Evolutionary conservation across 805 yeast genomes (phyloP).

Genomic region (Ascoidea tarda): DNA sequence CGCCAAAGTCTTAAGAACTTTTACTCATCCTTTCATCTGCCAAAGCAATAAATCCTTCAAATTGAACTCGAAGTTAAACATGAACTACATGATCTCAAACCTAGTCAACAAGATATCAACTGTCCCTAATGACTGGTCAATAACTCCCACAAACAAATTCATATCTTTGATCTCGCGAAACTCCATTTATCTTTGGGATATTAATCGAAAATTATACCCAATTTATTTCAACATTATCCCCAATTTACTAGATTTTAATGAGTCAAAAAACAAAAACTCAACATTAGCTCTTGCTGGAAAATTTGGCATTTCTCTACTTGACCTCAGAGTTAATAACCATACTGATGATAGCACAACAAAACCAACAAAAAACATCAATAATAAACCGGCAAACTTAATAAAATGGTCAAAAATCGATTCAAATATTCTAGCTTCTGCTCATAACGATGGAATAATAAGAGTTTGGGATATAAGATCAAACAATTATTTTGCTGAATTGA

Average conservation of each 20-base stretch:
- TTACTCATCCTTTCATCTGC: slow-evolving; percentile 23
- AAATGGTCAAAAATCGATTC: slow-evolving; percentile 54
- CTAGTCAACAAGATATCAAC: slow-evolving; percentile 10
- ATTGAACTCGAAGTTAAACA: too few species aligned
- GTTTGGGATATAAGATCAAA: slow-evolving; percentile 66
- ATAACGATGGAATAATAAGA: slow-evolving; percentile 37
- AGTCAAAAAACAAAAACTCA: slow-evolving; percentile 31
- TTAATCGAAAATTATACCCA: slow-evolving; percentile 42
- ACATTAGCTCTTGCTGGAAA: slow-evolving; percentile 52
- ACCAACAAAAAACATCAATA: slow-evolving; percentile 23
- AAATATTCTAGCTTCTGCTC: slow-evolving; percentile 51
- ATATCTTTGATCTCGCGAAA: slow-evolving; percentile 54
- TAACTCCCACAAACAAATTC: slow-evolving; percentile 24
- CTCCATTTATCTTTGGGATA: slow-evolving; percentile 60
- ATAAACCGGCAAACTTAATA: slow-evolving; percentile 26
- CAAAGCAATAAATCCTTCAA: slow-evolving; percentile 48
- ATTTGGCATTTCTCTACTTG: slow-evolving; percentile 65
- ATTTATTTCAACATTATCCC: slow-evolving; percentile 33
- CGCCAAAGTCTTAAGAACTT: slow-evolving; percentile 68
- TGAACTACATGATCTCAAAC: slow-evolving; percentile 10
- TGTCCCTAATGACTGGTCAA: slow-evolving; percentile 16
- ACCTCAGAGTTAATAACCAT: slow-evolving; percentile 36
- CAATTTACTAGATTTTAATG: slow-evolving; percentile 38
- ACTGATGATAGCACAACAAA: slow-evolving; percentile 20
- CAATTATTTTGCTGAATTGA: slow-evolving; percentile 34